Evolutionary conservation across 2,329 filamentous ascomycete species (phyloP), one percentile per base, ranked within the genome.

Genomic region (Pleoardoris graminearum): DNA sequence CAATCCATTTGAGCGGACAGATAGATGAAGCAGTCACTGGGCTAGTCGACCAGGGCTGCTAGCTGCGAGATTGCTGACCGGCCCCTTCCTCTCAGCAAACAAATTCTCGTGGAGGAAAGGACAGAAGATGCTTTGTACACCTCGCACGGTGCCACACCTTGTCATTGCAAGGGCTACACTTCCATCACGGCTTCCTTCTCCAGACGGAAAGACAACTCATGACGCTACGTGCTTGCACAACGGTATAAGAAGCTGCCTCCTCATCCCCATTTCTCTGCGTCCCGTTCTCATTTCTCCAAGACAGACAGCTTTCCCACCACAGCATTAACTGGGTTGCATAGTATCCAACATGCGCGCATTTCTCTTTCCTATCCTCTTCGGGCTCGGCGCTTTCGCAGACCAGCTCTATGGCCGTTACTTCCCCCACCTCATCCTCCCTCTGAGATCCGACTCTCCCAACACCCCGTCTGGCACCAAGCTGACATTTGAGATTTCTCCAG

Each of bases 351-450:
- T 72, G 70, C 67, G 46, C 39, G 25, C 44, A 35, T 23, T 61
- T 37, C 47, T 73, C 16, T 23, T 63, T 33, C 43, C 65, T 35
- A 17, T 55, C 8, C 42, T 68, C 39, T 64, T 61, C 49, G 49
- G 54, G 17, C 38, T 58, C 29, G 39, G 51, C 8, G 33, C 49
- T 29, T 14, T 57, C 29, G 57, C 61, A 48, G 21, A 48, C 19
- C 33, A 43, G 3, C 58, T 67, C 23, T 22, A 65, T 37, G 46
- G 48, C 27, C 55, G 58, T 7, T 49, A 68, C 22, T 71, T 69
- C 11, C 69, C 69, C 3, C 65, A 69, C 36, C 66, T 73, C 39
- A 65, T 74, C 36, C 54, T 73, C n/a, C 71, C 70, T 1, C 50
- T 73, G 33, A 60, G 63, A 22, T 50, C 58, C 19, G 45, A 51